These are phyloP conservation scores for Cercospora zeina DNA, from an alignment of 2,329 filamentous ascomycete genomes.

Conservation along the genomic window DNA sequence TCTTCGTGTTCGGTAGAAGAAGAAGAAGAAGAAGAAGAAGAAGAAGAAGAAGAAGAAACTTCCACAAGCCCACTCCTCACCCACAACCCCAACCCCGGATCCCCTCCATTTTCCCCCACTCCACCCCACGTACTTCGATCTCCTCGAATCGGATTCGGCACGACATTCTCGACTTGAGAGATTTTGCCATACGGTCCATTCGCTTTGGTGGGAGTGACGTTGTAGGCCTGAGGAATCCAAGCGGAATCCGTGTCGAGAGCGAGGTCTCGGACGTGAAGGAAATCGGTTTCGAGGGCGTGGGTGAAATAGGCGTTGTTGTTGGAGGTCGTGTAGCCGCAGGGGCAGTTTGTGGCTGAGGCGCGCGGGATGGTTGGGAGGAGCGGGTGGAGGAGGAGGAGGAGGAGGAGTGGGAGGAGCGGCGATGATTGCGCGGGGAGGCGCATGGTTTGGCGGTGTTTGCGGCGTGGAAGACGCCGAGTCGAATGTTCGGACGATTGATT, in stretches of 20 bases:
- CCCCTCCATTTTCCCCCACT: constrained; percentile 46
- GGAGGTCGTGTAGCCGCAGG: constrained; percentile 69
- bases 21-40: not conserved
- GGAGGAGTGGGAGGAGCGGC: not conserved
- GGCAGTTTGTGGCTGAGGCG: constrained; percentile 53
- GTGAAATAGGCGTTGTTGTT: constrained; percentile 60
- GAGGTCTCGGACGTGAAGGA: constrained; percentile 55
- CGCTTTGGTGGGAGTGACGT: constrained; percentile 58
- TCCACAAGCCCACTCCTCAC: constrained; percentile 51
- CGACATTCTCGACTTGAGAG: constrained; percentile 59
- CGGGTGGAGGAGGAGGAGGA: not conserved
- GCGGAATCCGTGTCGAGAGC: constrained; percentile 41
- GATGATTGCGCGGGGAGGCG: no score
- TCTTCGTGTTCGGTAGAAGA: not conserved
- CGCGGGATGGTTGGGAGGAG: not conserved
- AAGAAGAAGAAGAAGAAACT: not conserved
- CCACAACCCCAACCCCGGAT: constrained; percentile 58
- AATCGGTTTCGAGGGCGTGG: constrained; percentile 71
- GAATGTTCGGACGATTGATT: no score
- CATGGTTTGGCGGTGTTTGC: no score
- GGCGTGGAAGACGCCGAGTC: no score
- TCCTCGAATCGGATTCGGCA: constrained; percentile 53
- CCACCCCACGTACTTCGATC: constrained; percentile 46
- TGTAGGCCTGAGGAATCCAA: constrained; percentile 69
- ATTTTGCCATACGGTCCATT: constrained; percentile 67